Percentiles rank a stretch among this genome's conserved stretches.
phyloP scores from a whole-genome alignment of 495 filamentous ascomycete genomes.

The Xylaria sp. region DNA sequence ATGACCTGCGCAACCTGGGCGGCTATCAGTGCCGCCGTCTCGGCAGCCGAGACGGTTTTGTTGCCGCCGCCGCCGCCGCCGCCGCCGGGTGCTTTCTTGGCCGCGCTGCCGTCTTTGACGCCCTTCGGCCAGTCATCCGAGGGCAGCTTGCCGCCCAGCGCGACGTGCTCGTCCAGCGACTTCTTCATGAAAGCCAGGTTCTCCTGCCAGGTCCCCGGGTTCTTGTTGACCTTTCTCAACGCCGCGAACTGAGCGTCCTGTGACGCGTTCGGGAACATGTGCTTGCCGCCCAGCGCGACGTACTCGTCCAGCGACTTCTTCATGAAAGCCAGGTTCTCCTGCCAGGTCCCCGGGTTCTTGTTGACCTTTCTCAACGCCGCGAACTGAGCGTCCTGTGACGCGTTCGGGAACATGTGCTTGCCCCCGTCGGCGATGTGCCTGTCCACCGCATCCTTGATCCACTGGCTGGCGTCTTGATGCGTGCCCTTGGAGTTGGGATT shows the following conservation, averaged over 20 bases:
- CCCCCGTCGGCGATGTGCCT: background rate
- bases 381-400: background rate
- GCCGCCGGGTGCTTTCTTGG: background rate
- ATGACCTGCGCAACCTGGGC: background rate
- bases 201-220: slow-evolving; percentile 8
- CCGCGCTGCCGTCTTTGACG: background rate
- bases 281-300: background rate
- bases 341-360: background rate
- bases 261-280: rapidly evolving
- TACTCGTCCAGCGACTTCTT: background rate
- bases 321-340: slow-evolving; percentile 8
- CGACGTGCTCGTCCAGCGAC: background rate
- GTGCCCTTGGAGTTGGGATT: background rate
- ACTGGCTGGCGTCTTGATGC: background rate
- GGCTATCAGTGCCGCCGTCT: background rate
- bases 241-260: background rate
- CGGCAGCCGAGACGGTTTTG: background rate
- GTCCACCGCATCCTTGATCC: background rate
- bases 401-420: background rate
- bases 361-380: background rate
- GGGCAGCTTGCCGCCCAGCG: background rate
- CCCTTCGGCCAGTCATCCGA: background rate
- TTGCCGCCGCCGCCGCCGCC: background rate
- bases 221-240: background rate
- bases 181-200: background rate